Base-by-base conservation (phyloP, 1,284 basidiomycete genomes). In the Exobasidium rhododendri region DNA sequence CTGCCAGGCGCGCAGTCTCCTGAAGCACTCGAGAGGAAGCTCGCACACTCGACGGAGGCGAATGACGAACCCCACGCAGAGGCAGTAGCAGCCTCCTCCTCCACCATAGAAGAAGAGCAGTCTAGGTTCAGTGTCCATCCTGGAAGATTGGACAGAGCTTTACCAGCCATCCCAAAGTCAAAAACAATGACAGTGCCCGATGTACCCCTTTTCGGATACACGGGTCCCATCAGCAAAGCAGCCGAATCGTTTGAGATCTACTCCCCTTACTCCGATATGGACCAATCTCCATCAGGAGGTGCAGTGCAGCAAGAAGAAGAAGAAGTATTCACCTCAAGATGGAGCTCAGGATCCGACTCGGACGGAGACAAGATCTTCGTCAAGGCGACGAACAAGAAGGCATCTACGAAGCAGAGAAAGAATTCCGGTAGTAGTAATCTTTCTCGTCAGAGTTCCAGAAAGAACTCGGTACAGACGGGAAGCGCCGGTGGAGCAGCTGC, bases 341-440 rank as follows among this genome's bases (percentile, higher is more conserved):
- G 71, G 71, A 73, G 71, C 58, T 73, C 71, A 3, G 71, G 69
- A 4, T 73, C 71, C 11, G 71, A 73, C 20, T 65, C 64, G 3
- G 69, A 70, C 1, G 66, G 58, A 20, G 70, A 66, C 7, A 47
- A 57, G 22, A 58, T 10, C 10, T 10, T 17, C 7, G 55, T 20
- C n/a, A 54, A 54, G 13, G 22, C 26, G 50, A 14, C 24, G 17
- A 22, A 46, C 17, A 26, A 47, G 32, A 20, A 35, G 17, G 28
- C 17, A 46, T 24, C 47, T 26, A 32, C 30, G 22, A 30, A 31
- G 3, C n/a, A 14, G 30, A 20, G 56, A 62, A 45, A 20, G 28
- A 30, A 62, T 28, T 22, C 35, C 56, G 59, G 52, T 26, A 47
- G 40, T 61, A 68, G 28, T n/a, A 61, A 29, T 54, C 65, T 55